Evolutionary conservation across 192 early-diverging fungal species (phyloP).

Genomic region (Dissophora ornata): DNA sequence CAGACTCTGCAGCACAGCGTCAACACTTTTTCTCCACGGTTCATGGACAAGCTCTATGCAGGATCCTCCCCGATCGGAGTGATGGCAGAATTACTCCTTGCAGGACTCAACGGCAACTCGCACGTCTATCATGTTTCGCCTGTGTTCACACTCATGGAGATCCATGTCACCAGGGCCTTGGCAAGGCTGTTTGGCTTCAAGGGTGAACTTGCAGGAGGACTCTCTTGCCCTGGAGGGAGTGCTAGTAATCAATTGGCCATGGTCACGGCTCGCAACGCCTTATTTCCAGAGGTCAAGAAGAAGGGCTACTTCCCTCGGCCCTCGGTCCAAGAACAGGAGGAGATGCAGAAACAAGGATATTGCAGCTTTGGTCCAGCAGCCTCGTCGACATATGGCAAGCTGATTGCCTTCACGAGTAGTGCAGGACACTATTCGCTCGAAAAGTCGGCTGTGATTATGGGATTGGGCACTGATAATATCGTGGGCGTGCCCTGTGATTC

Average conservation of each 20-base stretch:
- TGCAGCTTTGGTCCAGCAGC: conserved; percentile 7
- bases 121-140: conserved; percentile 85
- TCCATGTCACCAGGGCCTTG: conserved; percentile 60
- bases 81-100: conserved; percentile 73
- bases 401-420: conserved; percentile 75
- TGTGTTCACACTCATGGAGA: conserved; percentile 76
- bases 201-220: conserved; percentile 65
- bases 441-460: conserved; percentile 77
- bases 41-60: conserved; percentile 88
- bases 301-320: conserved; percentile 59
- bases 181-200: conserved; percentile 62
- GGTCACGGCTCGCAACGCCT: conserved; percentile 75
- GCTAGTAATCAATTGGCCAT: conserved; percentile 82
- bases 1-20: conserved; percentile 65
- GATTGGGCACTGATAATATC: conserved; percentile 76
- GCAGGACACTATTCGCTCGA: conserved; percentile 83
- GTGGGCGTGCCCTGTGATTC: conserved; percentile 72
- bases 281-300: conserved; percentile 71
- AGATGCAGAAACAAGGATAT: conserved; percentile 17
- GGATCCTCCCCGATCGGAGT: conserved; percentile 81
- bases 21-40: conserved; percentile 74
- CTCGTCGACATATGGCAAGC: conserved; percentile 41
- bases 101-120: conserved; percentile 79
- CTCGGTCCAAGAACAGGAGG: conserved; percentile 8
- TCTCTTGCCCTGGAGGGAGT: conserved; percentile 81